Percentiles rank a stretch among this genome's conserved stretches.
These are phyloP conservation scores for Thymus mandschuricus DNA, from an alignment of 257 asterid genomes.

Conservation along the genomic window DNA sequence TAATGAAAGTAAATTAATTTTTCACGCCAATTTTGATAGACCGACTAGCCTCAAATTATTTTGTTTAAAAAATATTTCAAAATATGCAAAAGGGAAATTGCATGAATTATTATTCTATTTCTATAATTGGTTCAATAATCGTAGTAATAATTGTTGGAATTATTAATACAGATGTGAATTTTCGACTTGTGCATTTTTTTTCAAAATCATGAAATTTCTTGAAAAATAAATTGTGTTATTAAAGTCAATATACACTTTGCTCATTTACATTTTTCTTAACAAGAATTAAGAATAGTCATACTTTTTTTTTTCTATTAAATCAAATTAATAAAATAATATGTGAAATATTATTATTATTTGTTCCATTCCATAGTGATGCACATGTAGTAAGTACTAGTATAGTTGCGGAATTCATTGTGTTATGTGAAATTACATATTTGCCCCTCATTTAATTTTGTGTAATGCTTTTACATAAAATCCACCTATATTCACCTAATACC, in stretches of 20 bases:
- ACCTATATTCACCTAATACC: slow-evolving; percentile 37
- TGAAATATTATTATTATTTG: neutral
- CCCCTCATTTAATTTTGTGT: neutral
- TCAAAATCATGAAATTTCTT: neutral
- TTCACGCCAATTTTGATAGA: slow-evolving; percentile 12
- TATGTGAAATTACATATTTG: slow-evolving; percentile 12
- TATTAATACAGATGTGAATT: neutral
- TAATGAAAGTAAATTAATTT: neutral
- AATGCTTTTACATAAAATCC: neutral
- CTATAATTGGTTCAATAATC: slow-evolving; percentile 29
- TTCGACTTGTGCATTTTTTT: neutral
- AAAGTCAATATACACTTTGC: neutral
- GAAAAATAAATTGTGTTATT: neutral
- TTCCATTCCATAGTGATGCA: slow-evolving; percentile 5
- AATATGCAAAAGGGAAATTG: neutral
- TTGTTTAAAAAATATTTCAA: neutral
- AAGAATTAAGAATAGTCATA: neutral
- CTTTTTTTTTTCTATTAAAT: neutral
- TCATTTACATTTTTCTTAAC: neutral
- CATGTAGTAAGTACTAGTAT: slow-evolving; percentile 6
- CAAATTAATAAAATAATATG: neutral
- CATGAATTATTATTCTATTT: slow-evolving; percentile 10
- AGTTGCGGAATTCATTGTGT: slow-evolving; percentile 21
- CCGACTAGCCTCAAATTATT: neutral
- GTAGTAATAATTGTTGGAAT: neutral